phyloP scores from a whole-genome alignment of 2,329 filamentous ascomycete species.

The Diatrype stigma region DNA sequence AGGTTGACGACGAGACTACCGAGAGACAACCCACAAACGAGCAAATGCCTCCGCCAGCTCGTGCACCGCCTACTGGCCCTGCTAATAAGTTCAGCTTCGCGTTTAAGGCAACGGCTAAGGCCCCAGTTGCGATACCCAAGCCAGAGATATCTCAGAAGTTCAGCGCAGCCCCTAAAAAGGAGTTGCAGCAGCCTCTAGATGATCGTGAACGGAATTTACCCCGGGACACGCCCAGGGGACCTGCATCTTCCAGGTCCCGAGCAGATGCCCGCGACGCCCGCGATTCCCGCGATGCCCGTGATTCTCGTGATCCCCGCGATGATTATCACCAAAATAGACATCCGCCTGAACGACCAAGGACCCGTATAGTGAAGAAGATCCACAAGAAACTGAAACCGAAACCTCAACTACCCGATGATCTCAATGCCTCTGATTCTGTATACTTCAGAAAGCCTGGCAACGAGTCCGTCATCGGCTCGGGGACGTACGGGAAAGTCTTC shows the following conservation, averaged over 20 bases:
- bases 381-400: constrained; percentile 68
- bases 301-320: constrained; percentile 6
- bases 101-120: constrained; percentile 71
- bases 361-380: constrained; percentile 62
- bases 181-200: constrained; percentile 38
- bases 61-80: constrained; percentile 51
- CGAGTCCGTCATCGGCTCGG: constrained; percentile 91
- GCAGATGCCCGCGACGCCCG: constrained; percentile 9
- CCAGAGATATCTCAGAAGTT: constrained; percentile 65
- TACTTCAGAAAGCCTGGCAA: constrained; percentile 97
- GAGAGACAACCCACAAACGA: constrained; percentile 44
- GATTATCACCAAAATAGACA: constrained; percentile 23
- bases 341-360: constrained; percentile 41
- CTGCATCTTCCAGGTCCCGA: constrained; percentile 27
- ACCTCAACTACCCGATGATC: constrained; percentile 66
- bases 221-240: constrained; percentile 27
- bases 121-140: constrained; percentile 53
- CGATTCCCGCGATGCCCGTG: too few species aligned
- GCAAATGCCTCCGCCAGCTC: constrained; percentile 51
- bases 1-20: constrained; percentile 57
- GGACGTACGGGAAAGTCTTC: constrained; percentile 94
- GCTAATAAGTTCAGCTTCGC: constrained; percentile 83
- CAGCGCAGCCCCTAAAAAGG: constrained; percentile 55
- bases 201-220: constrained; percentile 29
- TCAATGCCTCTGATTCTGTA: constrained; percentile 78